Conservation (phyloP, 371 early-diverging fungal genomes). For the Capillidium rhysosporum region DNA sequence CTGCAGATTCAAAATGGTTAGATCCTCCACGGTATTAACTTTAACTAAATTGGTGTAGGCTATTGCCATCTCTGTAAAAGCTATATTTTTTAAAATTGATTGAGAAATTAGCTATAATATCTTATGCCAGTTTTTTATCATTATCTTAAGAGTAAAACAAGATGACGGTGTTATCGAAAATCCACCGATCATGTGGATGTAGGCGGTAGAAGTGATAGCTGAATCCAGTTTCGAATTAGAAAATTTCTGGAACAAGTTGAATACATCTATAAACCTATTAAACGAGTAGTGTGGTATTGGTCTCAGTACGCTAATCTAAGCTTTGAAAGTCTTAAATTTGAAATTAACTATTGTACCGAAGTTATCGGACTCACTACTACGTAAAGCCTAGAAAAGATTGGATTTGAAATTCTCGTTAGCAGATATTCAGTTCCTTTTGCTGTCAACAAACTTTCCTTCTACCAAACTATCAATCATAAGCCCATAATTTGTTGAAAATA, state of each 20-base stretch:
- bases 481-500: constrained; percentile 16
- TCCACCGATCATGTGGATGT: background rate
- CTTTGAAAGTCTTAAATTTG: constrained; percentile 12
- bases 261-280: background rate
- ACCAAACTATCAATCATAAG: constrained; percentile 24
- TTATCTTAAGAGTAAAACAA: too few relatives aligned
- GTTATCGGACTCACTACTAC: constrained; percentile 31
- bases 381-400: constrained; percentile 33
- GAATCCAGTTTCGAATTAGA: background rate
- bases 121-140: background rate
- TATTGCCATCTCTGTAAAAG: background rate
- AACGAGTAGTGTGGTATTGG: background rate
- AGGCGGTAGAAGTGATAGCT: background rate
- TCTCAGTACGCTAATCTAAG: constrained; percentile 1
- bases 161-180: background rate
- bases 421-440: constrained; percentile 20
- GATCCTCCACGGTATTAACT: background rate
- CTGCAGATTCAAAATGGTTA: background rate
- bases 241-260: background rate
- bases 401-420: constrained; percentile 17
- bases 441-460: constrained; percentile 21
- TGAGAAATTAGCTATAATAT: too few relatives aligned
- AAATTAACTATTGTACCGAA: constrained; percentile 27
- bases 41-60: background rate
- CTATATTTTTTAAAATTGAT: background rate